phyloP scores from a whole-genome alignment of 768 basidiomycete genomes.

The Kondoa subrosea region DNA sequence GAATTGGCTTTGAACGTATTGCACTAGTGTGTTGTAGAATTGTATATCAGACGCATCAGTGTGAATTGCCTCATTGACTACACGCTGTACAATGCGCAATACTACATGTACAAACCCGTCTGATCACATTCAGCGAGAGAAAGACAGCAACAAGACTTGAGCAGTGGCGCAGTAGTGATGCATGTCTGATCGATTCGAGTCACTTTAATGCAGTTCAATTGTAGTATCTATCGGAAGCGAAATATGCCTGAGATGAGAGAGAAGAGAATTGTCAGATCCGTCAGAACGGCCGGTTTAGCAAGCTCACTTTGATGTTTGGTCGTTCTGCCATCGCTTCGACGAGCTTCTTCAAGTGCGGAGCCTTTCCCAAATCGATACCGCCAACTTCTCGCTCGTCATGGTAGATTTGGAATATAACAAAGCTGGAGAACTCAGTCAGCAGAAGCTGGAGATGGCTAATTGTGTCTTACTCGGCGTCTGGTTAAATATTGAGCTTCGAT shows the following conservation, averaged over 20 bases:
- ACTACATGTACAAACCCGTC: not conserved
- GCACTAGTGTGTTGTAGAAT: not conserved
- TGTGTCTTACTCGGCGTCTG: too few species aligned
- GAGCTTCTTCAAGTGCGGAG: slow-evolving; percentile 7
- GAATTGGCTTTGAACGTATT: not conserved
- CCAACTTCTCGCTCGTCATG: slow-evolving; percentile 9
- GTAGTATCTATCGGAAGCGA: not conserved
- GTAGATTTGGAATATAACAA: slow-evolving; percentile 8
- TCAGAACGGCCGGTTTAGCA: not conserved
- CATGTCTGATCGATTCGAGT: too few species aligned
- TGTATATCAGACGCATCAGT: too few species aligned
- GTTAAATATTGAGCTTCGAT: too few species aligned
- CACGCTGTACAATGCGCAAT: too few species aligned
- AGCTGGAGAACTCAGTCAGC: slow-evolving; percentile 9
- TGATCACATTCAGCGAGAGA: not conserved
- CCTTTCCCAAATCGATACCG: not conserved
- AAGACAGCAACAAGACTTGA: not conserved
- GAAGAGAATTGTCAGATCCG: not conserved
- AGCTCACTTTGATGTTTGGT: not conserved
- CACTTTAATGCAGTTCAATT: too few species aligned
- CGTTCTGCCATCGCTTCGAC: slow-evolving; percentile 2
- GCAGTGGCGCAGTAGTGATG: too few species aligned
- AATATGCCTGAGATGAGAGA: not conserved
- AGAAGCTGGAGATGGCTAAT: too few species aligned
- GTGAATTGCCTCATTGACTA: too few species aligned